These are phyloP conservation scores for Macrophomina tecta DNA, from an alignment of 2,329 filamentous ascomycete species.

Conservation along the genomic window DNA sequence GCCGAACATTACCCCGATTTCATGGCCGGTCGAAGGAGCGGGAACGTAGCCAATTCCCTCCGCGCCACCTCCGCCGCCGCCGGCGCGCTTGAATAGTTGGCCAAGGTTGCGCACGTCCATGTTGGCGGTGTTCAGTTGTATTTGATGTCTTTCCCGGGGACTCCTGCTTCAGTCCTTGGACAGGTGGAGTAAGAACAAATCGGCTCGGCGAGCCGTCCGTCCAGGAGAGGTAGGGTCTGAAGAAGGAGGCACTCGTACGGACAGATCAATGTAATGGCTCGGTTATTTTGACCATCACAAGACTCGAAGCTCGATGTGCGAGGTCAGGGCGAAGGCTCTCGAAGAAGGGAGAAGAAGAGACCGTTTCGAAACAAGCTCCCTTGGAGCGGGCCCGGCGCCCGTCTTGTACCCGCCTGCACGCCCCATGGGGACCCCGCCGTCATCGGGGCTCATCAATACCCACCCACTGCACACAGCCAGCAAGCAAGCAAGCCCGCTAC, in stretches of 20 bases:
- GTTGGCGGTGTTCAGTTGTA: neutral
- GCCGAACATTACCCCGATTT: constrained; percentile 33
- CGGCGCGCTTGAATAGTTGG: constrained; percentile 11
- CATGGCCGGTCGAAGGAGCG: constrained; percentile 32
- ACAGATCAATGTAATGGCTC: too few species aligned
- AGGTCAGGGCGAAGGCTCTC: neutral
- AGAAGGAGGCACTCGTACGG: too few species aligned
- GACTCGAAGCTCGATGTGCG: neutral
- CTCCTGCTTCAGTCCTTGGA: too few species aligned
- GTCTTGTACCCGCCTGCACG: constrained; percentile 5
- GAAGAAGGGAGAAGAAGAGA: neutral
- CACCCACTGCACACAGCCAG: neutral
- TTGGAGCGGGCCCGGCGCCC: constrained; percentile 3
- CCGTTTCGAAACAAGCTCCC: constrained; percentile 18
- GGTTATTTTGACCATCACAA: neutral
- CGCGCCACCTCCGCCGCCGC: constrained; percentile 10
- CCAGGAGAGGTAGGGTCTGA: too few species aligned
- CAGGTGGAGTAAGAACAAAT: too few species aligned
- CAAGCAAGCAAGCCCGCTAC: neutral
- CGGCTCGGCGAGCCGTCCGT: too few species aligned
- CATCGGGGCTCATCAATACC: neutral
- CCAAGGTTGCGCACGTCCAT: constrained; percentile 22
- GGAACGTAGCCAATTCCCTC: constrained; percentile 22
- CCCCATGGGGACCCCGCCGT: neutral
- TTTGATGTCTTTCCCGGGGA: neutral